A percentile compares a stretch with the other conserved stretches of the same genome.
Conservation (phyloP, 306 rosid genomes). For the Sophora flavescens region DNA sequence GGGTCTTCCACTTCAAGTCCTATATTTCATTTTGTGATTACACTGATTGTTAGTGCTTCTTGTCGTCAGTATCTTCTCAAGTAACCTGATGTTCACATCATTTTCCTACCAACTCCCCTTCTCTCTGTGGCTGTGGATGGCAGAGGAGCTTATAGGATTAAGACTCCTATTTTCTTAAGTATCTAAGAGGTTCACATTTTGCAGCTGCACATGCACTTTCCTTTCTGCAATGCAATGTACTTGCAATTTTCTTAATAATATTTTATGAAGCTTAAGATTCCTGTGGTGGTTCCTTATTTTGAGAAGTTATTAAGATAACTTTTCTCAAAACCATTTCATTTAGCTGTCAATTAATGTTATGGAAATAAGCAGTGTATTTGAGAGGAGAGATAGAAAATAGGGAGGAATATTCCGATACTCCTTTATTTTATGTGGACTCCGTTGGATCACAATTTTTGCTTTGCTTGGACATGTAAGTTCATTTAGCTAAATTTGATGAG, state of each 20-base stretch:
- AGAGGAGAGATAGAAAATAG: background rate
- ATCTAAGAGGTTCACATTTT: background rate
- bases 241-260: background rate
- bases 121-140: background rate
- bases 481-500: background rate
- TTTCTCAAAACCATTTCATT: background rate
- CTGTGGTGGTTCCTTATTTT: background rate
- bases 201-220: background rate
- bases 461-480: background rate
- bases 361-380: background rate
- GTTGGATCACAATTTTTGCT: background rate
- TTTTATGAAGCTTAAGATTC: background rate
- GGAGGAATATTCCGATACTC: slow-evolving; percentile 1
- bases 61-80: background rate
- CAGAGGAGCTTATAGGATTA: background rate
- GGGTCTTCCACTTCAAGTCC: slow-evolving; percentile 22
- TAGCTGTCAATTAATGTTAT: background rate
- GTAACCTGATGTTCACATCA: background rate
- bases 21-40: background rate
- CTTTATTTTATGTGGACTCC: background rate
- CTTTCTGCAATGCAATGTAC: background rate
- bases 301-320: background rate
- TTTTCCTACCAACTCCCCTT: background rate
- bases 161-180: background rate
- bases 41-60: background rate